These are phyloP conservation scores for Tanozyma kutaoensis DNA, from an alignment of 805 yeast species.

Conservation along the genomic window DNA sequence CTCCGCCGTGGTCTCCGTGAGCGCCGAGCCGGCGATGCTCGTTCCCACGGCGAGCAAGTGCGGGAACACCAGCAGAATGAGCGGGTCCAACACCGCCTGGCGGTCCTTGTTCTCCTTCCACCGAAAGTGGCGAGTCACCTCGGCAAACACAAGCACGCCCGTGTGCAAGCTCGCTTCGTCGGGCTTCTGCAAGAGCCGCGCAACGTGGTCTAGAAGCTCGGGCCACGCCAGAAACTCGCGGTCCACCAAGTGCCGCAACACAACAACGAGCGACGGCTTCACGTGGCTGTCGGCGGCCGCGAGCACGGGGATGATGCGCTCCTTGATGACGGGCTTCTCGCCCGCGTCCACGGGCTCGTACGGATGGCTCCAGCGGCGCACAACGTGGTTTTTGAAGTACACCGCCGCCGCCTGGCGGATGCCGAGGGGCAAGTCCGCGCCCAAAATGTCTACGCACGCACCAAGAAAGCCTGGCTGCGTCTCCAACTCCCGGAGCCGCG, in stretches of 20 bases:
- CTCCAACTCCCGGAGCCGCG: conserved; percentile 44
- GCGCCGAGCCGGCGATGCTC: conserved; percentile 13
- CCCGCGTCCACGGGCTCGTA: conserved; percentile 35
- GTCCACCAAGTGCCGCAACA: conserved; percentile 24
- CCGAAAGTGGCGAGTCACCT: conserved; percentile 56
- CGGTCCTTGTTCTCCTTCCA: conserved; percentile 48
- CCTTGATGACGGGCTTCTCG: conserved; percentile 65
- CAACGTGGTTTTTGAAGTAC: conserved; percentile 65
- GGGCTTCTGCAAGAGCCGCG: conserved; percentile 15
- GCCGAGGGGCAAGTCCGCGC: conserved; percentile 21
- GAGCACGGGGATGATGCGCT: conserved; percentile 53
- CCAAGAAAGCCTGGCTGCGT: conserved; percentile 76
- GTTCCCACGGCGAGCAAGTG: conserved; percentile 54
- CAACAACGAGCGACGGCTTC: conserved; percentile 26
- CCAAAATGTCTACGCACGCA: conserved; percentile 68
- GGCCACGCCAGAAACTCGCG: conserved; percentile 25
- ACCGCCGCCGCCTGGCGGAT: conserved; percentile 67
- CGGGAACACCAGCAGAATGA: conserved; percentile 51
- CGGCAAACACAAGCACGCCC: conserved; percentile 59
- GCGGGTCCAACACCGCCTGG: conserved; percentile 16
- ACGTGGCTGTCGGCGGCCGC: conserved; percentile 20
- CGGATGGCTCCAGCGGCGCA: conserved; percentile 41
- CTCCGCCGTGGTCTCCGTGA: conserved; percentile 35
- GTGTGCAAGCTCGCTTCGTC: conserved; percentile 30
- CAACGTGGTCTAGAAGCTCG: conserved; percentile 17